Evolutionary conservation across 2,329 filamentous ascomycete genomes (phyloP).

Genomic region (Endoconidiophora laricicola): DNA sequence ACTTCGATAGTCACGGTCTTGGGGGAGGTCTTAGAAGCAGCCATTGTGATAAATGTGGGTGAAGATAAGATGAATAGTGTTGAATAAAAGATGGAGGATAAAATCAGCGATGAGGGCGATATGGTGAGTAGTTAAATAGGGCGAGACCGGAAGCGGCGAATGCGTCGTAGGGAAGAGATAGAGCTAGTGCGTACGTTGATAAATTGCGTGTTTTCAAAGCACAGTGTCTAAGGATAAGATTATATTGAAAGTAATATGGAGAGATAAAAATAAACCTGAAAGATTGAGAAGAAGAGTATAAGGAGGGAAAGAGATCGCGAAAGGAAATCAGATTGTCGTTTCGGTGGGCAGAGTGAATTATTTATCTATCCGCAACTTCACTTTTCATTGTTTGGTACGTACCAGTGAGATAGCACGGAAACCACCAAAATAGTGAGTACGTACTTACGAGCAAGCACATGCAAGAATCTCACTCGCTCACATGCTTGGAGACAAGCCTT

Average conservation of each 20-base stretch:
- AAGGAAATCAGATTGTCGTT: neutral
- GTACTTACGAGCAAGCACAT: neutral
- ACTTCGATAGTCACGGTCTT: constrained; percentile 14
- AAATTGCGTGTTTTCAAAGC: too few species aligned
- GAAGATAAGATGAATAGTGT: neutral
- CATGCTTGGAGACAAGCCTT: neutral
- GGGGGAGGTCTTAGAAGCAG: constrained; percentile 17
- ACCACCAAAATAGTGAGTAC: neutral
- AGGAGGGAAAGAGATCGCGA: neutral
- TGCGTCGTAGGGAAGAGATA: too few species aligned
- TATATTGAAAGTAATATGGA: too few species aligned
- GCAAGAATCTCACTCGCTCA: constrained; percentile 5
- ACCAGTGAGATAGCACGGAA: neutral
- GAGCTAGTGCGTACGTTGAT: too few species aligned
- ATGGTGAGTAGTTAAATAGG: neutral
- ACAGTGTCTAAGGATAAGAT: too few species aligned
- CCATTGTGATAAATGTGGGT: constrained; percentile 18
- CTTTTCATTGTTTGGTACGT: neutral
- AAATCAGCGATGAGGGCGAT: neutral
- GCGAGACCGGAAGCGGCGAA: neutral
- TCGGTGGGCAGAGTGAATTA: neutral
- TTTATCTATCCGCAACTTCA: neutral
- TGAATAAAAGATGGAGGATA: neutral
- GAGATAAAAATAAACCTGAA: neutral
- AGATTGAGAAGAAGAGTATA: neutral